These are phyloP conservation scores for Nosema granulosis DNA, from an alignment of 371 early-diverging fungal genomes.

Conservation along the genomic window DNA sequence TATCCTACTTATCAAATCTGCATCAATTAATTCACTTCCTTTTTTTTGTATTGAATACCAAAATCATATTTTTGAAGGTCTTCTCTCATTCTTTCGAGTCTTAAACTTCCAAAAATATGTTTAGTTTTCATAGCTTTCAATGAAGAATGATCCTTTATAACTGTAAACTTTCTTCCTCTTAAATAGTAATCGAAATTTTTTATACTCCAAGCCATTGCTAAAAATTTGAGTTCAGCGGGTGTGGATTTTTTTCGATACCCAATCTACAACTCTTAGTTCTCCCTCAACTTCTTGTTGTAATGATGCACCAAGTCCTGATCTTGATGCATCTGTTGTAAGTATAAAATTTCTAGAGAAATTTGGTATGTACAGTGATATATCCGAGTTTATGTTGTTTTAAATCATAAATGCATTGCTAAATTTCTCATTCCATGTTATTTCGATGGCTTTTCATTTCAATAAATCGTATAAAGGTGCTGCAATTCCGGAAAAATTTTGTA, in stretches of 20 bases:
- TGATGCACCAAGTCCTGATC: constrained; percentile 9
- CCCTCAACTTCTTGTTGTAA: constrained; percentile 17
- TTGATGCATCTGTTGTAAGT: constrained; percentile 49
- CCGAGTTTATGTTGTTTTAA: neutral
- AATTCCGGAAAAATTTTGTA: neutral
- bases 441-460: constrained; percentile 16
- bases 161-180: neutral
- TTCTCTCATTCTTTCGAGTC: neutral
- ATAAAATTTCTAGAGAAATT: constrained; percentile 22
- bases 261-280: constrained; percentile 23
- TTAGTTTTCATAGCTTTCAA: neutral
- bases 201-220: neutral
- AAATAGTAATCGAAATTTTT: neutral
- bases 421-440: constrained; percentile 7
- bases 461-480: constrained; percentile 13
- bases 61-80: neutral
- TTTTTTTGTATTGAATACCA: neutral
- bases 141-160: neutral
- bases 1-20: neutral
- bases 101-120: neutral
- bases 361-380: constrained; percentile 12
- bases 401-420: neutral
- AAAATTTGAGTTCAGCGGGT: neutral
- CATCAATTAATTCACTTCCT: neutral
- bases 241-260: neutral